Evolutionary conservation across 2,329 filamentous ascomycete species (phyloP), one percentile per base, ranked within the genome.

Genomic region (Teratosphaeria zuluensis): DNA sequence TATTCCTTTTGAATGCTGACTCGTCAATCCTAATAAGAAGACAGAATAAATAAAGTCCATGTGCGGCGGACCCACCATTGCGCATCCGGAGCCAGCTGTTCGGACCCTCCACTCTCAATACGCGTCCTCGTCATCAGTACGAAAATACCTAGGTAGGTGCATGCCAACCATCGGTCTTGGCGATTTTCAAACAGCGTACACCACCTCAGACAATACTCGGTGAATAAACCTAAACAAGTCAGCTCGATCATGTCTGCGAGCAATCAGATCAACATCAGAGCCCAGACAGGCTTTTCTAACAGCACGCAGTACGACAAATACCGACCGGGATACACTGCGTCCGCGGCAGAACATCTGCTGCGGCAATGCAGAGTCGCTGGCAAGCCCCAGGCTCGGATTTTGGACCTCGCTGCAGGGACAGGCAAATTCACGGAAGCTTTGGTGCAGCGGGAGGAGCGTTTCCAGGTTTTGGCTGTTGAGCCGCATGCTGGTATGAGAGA

Each of bases 371-470:
- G 76, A 5, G 70, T 89, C 8, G 72, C 76, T 31, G 77, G 75
- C 30, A 62, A 61, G 53, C 62, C 67, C 24, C 46, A 59, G 48
- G 79, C 80, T 14, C 78, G 73, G 52, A 73, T 89, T 48, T 70
- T 88, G 28, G 86, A 89, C 68, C 75, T 89, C 19, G 86, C 81
- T 1, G 84, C 85, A 2, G 86, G 86, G 0, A 88, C 86, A 0
- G 87, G 87, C 30, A 88, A 88, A 67, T 85, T 89, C 66, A 89
- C 86, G 0, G 83, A 86, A 69, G 65, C 80, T 19, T 76, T 90
- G 35, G 81, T 83, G 6, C 74, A 71, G 14, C 75, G 85, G 32
- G 74, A 78, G 0, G 87, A 89, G 71, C 68, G 73, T 6, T 89
- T 81, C 71, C 68, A 81, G 51, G 76, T 90, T 62, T 66, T 84